Evolutionary conservation across 2,329 filamentous ascomycete species (phyloP), one percentile per base, ranked within the genome.

Genomic region (Beauveria pseudobassiana): DNA sequence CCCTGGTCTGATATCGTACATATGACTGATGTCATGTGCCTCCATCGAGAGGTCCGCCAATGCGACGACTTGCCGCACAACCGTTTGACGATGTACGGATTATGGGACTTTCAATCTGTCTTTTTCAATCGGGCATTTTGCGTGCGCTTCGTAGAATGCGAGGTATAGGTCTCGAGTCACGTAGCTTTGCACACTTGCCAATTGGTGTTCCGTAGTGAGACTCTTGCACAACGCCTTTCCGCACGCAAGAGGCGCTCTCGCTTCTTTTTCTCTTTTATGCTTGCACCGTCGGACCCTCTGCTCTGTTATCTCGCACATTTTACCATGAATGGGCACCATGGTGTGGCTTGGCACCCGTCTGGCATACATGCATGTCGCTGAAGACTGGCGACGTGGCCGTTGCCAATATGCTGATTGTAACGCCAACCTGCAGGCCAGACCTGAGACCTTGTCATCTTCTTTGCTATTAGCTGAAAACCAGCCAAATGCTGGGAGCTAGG

Each of bases 331-430:
- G 22, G 52, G 22, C 52, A 42, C 20, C 20, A 42, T 24, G 53
- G 53, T n/a, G 34, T 14, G 34, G 46, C 22, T 28, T 12, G 34
- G 24, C 56, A 40, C 24, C 10, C 43, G 46, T 43, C 30, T 50
- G 22, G 38, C 34, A 20, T 28, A 34, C 56, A 59, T 51, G 56
- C 56, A 59, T 59, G 30, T 50, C 34, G 56, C 34, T 59, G 56
- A 46, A n/a, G 24, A 46, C 42, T 10, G n/a, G 22, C 46, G 43
- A 49, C 45, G 55, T 28, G 46, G 24, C 46, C 42, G 22, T 40
- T n/a, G 9, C 40, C 22, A 24, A 51, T 16, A 51, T 42, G 46
- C n/a, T 48, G 18, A 30, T 18, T 24, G 6, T 14, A 12, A 26
- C 24, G 8, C 18, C 26, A 16, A 28, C 38, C 54, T 57, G 54